Evolutionary conservation across 495 filamentous ascomycete genomes (phyloP), one percentile per base, ranked within the genome.

Genomic region (Neurospora sp.): DNA sequence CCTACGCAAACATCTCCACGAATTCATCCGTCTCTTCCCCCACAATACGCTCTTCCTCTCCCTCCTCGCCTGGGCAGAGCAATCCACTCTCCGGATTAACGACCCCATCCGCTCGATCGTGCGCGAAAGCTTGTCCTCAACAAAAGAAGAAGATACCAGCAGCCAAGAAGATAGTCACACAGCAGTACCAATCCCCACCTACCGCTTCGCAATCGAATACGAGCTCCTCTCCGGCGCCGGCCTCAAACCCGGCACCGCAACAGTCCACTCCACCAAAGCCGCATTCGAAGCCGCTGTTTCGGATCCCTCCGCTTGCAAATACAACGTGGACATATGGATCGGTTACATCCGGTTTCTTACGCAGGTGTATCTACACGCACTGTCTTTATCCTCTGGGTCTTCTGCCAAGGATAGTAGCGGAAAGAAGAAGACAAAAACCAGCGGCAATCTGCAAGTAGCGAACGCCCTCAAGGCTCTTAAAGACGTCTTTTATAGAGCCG

Each of bases 31-130:
- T 5, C 76, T 84, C 12, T 97, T 92, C 80, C 94, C 94, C 0
- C 83, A 86, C 39, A 97, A 97, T 83, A 93, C 91, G 2, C 86
- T 94, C 42, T 91, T 97, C 75, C 86, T 95, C 70, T 83, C 87
- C 18, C 83, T 95, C 16, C 91, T 90, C 79, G 84, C 87, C 11
- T 94, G 90, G 90, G 90, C 91, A 77, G 89, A 93, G 77, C 62
- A 74, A 1, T 82, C 88, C 16, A 85, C 89, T 6, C 85, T 92
- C 23, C 88, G 87, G 41, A 87, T 97, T 73, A 87, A 92, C 73
- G 91, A 95, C 75, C 91, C 91, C 41, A 86, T 96, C 49, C 88
- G 92, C 27, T 84, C 85, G 7, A 83, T 91, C 23, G 79, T 93
- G 44, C 80, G 84, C 27, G 31, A 62, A 38, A 80, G 87, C 40